Conservation (phyloP, 2,329 filamentous ascomycete species). For the Arachnomyces sp. region DNA sequence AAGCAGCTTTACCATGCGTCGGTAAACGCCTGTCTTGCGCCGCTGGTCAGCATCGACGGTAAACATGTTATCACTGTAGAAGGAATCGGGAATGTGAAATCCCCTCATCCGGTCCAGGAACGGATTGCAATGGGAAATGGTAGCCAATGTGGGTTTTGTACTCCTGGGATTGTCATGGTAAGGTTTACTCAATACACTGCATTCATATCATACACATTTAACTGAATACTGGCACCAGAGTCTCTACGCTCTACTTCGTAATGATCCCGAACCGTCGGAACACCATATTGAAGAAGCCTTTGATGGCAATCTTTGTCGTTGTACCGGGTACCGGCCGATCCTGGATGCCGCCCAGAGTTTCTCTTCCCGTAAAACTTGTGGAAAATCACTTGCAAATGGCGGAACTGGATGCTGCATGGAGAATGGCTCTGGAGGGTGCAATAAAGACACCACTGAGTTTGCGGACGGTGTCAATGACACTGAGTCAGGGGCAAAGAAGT, state of each 20-base stretch:
- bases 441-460: constrained; percentile 44
- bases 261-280: constrained; percentile 68
- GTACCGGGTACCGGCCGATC: constrained; percentile 91
- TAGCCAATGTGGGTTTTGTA: constrained; percentile 93
- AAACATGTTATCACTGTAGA: constrained; percentile 98
- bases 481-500: constrained; percentile 40
- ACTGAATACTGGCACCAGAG: constrained; percentile 46
- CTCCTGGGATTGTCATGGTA: constrained; percentile 90
- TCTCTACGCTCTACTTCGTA: constrained; percentile 83
- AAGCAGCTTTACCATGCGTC: constrained; percentile 92
- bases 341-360: constrained; percentile 91
- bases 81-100: constrained; percentile 82
- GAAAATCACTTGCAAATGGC: constrained; percentile 50
- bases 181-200: constrained; percentile 5
- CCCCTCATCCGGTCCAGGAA: constrained; percentile 83
- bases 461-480: constrained; percentile 17
- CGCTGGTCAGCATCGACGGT: constrained; percentile 84
- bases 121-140: constrained; percentile 85
- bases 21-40: constrained; percentile 91
- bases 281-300: constrained; percentile 92
- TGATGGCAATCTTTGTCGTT: constrained; percentile 91
- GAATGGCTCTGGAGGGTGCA: constrained; percentile 56
- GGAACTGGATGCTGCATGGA: constrained; percentile 68
- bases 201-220: not conserved
- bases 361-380: constrained; percentile 46